Conservation (phyloP, 164 flowering plant species). For the Piper betle region DNA sequence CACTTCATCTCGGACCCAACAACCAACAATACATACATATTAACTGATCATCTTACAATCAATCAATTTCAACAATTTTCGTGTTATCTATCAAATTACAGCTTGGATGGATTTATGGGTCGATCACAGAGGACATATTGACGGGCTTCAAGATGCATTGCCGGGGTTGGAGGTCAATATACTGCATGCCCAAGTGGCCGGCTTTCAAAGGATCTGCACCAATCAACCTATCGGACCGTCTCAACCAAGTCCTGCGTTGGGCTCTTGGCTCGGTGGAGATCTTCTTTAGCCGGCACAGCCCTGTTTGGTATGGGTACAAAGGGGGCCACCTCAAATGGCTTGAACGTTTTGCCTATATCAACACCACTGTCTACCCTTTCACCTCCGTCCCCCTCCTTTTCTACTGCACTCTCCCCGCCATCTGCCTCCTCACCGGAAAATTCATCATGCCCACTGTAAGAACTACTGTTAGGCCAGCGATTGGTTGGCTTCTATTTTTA, state of each 20-base stretch:
- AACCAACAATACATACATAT: too few relatives aligned
- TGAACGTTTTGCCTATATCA: constrained; percentile 65
- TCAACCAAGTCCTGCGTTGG: constrained; percentile 94
- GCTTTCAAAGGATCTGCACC: constrained; percentile 94
- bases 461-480: too few relatives aligned
- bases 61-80: background rate
- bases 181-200: constrained; percentile 77
- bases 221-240: constrained; percentile 80
- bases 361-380: constrained; percentile 89
- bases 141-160: constrained; percentile 94
- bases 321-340: constrained; percentile 83
- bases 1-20: too few relatives aligned
- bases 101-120: constrained; percentile 95
- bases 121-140: constrained; percentile 79
- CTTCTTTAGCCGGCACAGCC: constrained; percentile 83
- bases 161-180: constrained; percentile 94
- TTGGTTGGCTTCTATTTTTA: too few relatives aligned
- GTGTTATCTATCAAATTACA: constrained; percentile 14
- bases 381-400: constrained; percentile 77
- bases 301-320: constrained; percentile 68
- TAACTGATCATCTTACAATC: too few relatives aligned
- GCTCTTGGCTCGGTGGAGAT: constrained; percentile 93
- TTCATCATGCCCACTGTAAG: constrained; percentile 91
- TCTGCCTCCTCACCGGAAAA: constrained; percentile 86
- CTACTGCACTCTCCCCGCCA: constrained; percentile 78